These are phyloP conservation scores for Phyllachora maydis DNA, from an alignment of 2,329 filamentous ascomycete species.

Conservation along the genomic window DNA sequence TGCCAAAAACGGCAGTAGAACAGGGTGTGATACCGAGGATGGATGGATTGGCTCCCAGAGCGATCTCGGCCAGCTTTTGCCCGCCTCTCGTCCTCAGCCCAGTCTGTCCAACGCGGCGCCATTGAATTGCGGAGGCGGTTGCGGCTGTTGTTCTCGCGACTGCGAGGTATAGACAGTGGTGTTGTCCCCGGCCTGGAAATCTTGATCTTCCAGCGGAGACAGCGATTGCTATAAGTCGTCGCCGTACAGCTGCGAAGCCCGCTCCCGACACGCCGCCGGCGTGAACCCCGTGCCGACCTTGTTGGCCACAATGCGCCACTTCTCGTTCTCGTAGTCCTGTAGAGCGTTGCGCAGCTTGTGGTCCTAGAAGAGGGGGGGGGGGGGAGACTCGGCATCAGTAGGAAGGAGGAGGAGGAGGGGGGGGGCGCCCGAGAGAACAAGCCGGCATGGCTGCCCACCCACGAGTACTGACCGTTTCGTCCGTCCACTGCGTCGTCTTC, in stretches of 20 bases:
- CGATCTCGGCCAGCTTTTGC: no score
- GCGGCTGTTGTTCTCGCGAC: no score
- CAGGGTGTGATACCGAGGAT: no score
- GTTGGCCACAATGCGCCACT: constrained; percentile 79
- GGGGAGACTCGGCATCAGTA: no score
- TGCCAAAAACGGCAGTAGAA: no score
- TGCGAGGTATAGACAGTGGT: constrained; percentile 18
- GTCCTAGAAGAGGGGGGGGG: no score
- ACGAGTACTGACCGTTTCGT: constrained; percentile 54
- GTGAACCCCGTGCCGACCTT: constrained; percentile 86
- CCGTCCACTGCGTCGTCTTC: constrained; percentile 83
- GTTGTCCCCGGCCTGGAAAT: constrained; percentile 25
- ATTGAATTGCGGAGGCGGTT: no score
- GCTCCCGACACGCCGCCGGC: constrained; percentile 68
- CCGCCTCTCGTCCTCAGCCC: no score
- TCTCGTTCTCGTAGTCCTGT: constrained; percentile 75
- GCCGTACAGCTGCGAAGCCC: constrained; percentile 40
- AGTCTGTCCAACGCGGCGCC: no score
- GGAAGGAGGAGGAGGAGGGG: no score
- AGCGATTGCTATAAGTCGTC: constrained; percentile 33
- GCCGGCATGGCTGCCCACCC: background rate
- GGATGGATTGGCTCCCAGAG: no score
- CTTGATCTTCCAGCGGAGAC: constrained; percentile 25
- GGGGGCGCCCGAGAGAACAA: no score
- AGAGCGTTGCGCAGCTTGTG: constrained; percentile 57